phyloP scores from a whole-genome alignment of 2,329 filamentous ascomycete species.

The Hypoxylon sp. region DNA sequence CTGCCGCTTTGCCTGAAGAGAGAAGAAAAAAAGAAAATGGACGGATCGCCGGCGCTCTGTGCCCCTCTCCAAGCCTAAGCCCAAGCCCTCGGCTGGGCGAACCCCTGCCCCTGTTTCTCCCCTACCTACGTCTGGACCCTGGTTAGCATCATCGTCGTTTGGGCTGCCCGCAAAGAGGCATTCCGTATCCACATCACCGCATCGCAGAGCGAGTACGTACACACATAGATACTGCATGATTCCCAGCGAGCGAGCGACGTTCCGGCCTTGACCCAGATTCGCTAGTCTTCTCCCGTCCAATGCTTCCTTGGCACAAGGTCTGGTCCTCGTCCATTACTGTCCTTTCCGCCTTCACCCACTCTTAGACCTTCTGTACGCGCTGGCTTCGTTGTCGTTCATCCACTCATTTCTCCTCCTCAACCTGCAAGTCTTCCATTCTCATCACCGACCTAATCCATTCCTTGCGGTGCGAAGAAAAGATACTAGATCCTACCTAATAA shows the following conservation, averaged over 20 bases:
- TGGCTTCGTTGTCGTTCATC: conserved; percentile 43
- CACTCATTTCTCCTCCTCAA: conserved; percentile 38
- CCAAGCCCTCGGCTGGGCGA: conserved; percentile 35
- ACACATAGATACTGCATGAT: conserved; percentile 41
- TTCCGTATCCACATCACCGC: conserved; percentile 43
- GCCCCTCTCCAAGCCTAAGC: conserved; percentile 18
- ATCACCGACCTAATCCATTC: conserved; percentile 39
- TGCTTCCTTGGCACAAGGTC: conserved; percentile 40
- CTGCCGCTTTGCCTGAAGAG: not conserved
- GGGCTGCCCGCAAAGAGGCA: conserved; percentile 37
- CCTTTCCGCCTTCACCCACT: conserved; percentile 42
- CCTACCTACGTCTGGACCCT: conserved; percentile 33
- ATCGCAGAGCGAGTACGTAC: conserved; percentile 20
- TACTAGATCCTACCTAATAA: conserved; percentile 9
- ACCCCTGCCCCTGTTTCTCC: conserved; percentile 36
- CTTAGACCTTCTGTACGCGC: conserved; percentile 43
- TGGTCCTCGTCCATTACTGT: conserved; percentile 36
- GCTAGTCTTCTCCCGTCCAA: conserved; percentile 40
- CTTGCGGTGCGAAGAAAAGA: conserved; percentile 33
- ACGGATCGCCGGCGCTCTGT: conserved; percentile 21
- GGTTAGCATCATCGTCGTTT: conserved; percentile 46
- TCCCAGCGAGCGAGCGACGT: conserved; percentile 37
- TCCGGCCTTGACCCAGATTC: conserved; percentile 38
- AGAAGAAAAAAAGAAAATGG: conserved; percentile 5
- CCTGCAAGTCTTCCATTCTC: conserved; percentile 33